These are phyloP conservation scores for Botrytis galanthina DNA, from an alignment of 2,329 filamentous ascomycete genomes.

Conservation along the genomic window DNA sequence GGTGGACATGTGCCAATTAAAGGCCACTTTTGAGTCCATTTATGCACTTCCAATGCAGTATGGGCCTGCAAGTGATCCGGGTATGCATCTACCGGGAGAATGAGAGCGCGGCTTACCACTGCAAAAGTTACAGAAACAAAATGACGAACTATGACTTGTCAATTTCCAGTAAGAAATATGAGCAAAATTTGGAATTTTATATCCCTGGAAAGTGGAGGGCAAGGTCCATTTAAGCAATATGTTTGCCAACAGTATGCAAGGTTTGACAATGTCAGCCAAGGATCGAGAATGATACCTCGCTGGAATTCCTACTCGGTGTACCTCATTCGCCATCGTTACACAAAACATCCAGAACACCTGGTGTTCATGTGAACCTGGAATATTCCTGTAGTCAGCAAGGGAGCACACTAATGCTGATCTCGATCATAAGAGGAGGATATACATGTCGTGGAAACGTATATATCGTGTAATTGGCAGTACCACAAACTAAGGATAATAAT, in stretches of 20 bases:
- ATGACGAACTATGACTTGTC: slow-evolving; percentile 1
- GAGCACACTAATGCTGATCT: background rate
- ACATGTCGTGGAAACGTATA: background rate
- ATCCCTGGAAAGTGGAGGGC: background rate
- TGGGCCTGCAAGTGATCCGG: slow-evolving; percentile 19
- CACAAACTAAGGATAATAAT: background rate
- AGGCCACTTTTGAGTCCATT: background rate
- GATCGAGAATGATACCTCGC: background rate
- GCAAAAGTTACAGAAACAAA: slow-evolving; percentile 11
- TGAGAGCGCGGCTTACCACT: slow-evolving; percentile 4
- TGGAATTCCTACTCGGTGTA: slow-evolving; percentile 9
- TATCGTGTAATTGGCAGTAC: background rate
- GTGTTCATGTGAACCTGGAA: background rate
- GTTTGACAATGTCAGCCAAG: slow-evolving; percentile 1
- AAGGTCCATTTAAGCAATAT: background rate
- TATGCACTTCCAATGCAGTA: slow-evolving; percentile 16
- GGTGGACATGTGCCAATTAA: slow-evolving; percentile 16
- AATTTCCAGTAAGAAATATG: background rate
- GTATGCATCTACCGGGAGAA: slow-evolving; percentile 9
- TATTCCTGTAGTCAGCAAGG: background rate
- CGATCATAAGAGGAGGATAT: background rate
- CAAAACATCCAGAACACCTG: background rate
- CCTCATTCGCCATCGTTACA: background rate
- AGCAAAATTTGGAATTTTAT: background rate
- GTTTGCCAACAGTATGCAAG: background rate